Evolutionary conservation across 129 eudicot species (phyloP).

Genomic region (Sambucus nigra): DNA sequence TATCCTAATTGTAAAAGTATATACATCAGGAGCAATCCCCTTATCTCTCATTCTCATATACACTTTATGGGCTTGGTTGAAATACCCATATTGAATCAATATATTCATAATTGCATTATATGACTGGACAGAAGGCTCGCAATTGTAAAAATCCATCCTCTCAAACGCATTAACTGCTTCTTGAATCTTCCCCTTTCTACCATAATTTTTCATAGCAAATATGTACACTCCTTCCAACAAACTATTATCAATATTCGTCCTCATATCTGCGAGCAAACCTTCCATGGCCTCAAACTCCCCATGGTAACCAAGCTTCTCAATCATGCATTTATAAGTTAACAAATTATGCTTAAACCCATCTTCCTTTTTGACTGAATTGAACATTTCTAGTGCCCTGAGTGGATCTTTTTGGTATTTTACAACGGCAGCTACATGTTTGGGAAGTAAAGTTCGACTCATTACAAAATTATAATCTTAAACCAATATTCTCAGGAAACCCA

Average conservation of each 20-base stretch:
- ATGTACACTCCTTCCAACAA: conserved; percentile 58
- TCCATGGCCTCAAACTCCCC: conserved; percentile 87
- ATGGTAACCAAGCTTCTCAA: conserved; percentile 66
- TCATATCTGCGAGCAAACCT: conserved; percentile 54
- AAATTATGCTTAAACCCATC: conserved; percentile 71
- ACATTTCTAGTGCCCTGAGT: conserved; percentile 67
- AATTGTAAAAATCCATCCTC: conserved; percentile 82
- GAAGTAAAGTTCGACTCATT: conserved; percentile 63
- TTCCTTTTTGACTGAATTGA: conserved; percentile 60
- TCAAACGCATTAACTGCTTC: conserved; percentile 85
- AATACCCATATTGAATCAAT: conserved; percentile 62
- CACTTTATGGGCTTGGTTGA: conserved; percentile 77
- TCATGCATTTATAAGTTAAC: conserved; percentile 60
- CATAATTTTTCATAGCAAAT: conserved; percentile 65
- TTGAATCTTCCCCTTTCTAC: conserved; percentile 68
- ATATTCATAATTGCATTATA: conserved; percentile 80
- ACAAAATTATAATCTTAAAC: conserved; percentile 5
- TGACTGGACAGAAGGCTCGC: conserved; percentile 63
- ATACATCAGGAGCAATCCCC: conserved; percentile 67
- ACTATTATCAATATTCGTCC: conserved; percentile 45
- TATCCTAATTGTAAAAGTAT: conserved; percentile 76
- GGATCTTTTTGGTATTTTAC: conserved; percentile 80
- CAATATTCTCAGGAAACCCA: not conserved
- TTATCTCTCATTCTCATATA: conserved; percentile 83
- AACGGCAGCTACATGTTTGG: conserved; percentile 86